Conservation (phyloP, 495 filamentous ascomycete species). For the Cudoniella acicularis region DNA sequence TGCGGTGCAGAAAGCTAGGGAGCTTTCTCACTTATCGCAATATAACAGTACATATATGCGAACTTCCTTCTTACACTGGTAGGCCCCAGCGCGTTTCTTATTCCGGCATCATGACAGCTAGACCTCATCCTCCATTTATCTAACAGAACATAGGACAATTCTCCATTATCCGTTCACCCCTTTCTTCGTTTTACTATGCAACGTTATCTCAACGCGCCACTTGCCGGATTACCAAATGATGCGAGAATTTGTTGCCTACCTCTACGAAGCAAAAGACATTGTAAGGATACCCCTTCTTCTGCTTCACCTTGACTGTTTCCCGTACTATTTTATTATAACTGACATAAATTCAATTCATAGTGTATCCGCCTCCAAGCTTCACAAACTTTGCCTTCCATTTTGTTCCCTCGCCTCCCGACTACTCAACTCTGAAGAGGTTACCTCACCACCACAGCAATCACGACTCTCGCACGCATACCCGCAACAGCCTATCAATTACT, state of each 20-base stretch:
- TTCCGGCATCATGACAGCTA: too few species aligned
- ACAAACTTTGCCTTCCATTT: conserved; percentile 17
- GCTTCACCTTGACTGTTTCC: not conserved
- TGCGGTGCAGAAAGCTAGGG: conserved; percentile 4
- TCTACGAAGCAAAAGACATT: conserved; percentile 7
- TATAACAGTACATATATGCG: conserved; percentile 8
- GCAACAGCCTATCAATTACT: not conserved
- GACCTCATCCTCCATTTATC: too few species aligned
- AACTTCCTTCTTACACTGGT: conserved; percentile 7
- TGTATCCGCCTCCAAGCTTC: conserved; percentile 2
- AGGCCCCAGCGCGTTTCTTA: too few species aligned
- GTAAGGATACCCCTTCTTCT: not conserved
- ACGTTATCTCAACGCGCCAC: not conserved
- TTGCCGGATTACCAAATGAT: not conserved
- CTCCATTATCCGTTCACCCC: conserved; percentile 16
- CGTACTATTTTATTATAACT: not conserved
- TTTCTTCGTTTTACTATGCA: conserved; percentile 15
- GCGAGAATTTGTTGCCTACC: conserved; percentile 12
- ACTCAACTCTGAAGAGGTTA: not conserved
- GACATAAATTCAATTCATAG: not conserved
- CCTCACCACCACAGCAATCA: not conserved
- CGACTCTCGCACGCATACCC: not conserved
- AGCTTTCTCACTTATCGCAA: not conserved
- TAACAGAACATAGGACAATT: conserved; percentile 5
- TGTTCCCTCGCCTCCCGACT: not conserved